These are phyloP conservation scores for Yamadazyma tumulicola DNA, from an alignment of 805 yeast genomes.

Conservation along the genomic window DNA sequence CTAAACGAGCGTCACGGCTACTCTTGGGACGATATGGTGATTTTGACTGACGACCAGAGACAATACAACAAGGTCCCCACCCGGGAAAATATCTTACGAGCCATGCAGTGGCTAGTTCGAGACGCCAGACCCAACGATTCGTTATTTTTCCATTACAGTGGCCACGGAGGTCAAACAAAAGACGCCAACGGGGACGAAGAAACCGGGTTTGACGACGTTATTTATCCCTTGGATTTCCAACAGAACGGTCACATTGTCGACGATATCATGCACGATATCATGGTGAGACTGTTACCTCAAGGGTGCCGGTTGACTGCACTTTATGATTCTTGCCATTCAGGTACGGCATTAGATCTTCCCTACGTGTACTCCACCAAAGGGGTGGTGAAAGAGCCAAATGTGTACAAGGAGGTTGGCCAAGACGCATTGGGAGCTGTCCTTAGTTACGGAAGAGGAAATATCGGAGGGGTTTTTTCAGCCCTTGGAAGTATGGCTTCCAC, in stretches of 20 bases:
- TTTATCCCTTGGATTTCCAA: conserved; percentile 36
- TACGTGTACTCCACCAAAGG: conserved; percentile 40
- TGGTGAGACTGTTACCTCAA: conserved; percentile 34
- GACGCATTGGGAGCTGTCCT: conserved; percentile 31
- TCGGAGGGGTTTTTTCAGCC: conserved; percentile 36
- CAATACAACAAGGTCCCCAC: conserved; percentile 30
- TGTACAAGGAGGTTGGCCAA: conserved; percentile 34
- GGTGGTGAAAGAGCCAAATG: conserved; percentile 36
- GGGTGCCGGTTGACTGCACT: conserved; percentile 39
- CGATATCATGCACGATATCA: conserved; percentile 37
- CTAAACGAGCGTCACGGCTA: conserved; percentile 29
- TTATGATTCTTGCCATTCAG: conserved; percentile 39
- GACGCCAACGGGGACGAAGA: conserved; percentile 39
- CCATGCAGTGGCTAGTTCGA: conserved; percentile 38
- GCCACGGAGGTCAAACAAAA: conserved; percentile 37
- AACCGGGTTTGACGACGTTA: conserved; percentile 33
- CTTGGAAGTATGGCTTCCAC: conserved; percentile 33
- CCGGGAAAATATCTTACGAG: conserved; percentile 30
- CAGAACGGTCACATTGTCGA: conserved; percentile 31
- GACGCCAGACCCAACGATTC: conserved; percentile 39
- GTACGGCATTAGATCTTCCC: conserved; percentile 39
- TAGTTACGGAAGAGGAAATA: conserved; percentile 31
- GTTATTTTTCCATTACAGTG: conserved; percentile 36
- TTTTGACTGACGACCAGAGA: conserved; percentile 35
- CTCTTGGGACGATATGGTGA: conserved; percentile 35